Evolutionary conservation across 176 grass and related monocot genomes (phyloP), one percentile per base, ranked within the genome.

Genomic region (Neostapfia colusana): DNA sequence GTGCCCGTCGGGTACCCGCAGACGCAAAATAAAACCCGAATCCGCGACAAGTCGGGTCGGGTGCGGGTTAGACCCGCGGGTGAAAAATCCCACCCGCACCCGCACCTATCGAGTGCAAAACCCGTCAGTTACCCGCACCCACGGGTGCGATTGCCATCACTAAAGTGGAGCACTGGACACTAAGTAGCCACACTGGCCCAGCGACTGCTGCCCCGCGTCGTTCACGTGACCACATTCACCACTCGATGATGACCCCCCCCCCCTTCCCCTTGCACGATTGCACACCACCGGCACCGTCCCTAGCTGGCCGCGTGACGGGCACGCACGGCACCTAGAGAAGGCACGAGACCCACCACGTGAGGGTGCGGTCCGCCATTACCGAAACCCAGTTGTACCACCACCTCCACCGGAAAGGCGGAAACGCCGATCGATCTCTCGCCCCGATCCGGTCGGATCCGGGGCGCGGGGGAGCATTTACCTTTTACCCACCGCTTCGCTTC

Each of bases 311-410:
- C 73, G 24, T 63, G 58, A 6, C 56, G 38, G 56, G 25, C 39
- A 36, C 41, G 26, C 39, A 44, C 23, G 54, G 69, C 3, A 48
- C 24, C 13, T 28, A 10, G 12, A 34, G 26, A 63, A 2, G 10
- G 74, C 74, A 35, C 58, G 60, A 49, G 58, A 64, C 58, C 41
- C 43, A 38, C 44, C 74, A 65, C 65, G 74, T 65, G 60, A n/a
- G n/a, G n/a, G n/a, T n/a, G n/a, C n/a, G n/a, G n/a, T n/a, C n/a
- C 43, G 20, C 14, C 31, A 31, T 31, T 48, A 23, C 73, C 25
- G 11, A 41, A 76, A 21, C 45, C 57, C 57, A 15, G 31, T 76
- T 18, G 39, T 18, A 28, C 72, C 70, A 71, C 16, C 5, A 37
- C 20, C 34, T 17, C 51, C 49, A 20, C 18, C 14, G 28, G 48